Percentiles rank a stretch among this genome's conserved stretches.
phyloP scores from a whole-genome alignment of 2,329 filamentous ascomycete genomes.

The Colletotrichum spinosum region DNA sequence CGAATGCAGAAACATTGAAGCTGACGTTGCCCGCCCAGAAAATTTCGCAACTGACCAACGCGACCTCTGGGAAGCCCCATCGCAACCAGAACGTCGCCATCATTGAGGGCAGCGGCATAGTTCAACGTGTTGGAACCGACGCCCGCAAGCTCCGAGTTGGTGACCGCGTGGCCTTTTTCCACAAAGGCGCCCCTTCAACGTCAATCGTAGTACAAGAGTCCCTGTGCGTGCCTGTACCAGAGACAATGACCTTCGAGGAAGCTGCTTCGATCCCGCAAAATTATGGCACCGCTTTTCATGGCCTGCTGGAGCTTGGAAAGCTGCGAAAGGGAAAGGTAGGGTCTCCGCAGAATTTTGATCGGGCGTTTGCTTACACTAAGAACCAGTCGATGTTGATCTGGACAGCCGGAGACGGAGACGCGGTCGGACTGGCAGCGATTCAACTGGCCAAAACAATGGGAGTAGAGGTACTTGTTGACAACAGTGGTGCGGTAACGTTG shows the following conservation, averaged over 20 bases:
- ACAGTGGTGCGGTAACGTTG: not conserved
- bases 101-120: constrained; percentile 24
- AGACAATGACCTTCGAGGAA: constrained; percentile 42
- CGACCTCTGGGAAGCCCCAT: constrained; percentile 37
- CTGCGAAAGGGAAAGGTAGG: constrained; percentile 40
- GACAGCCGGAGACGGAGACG: not conserved
- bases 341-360: not conserved
- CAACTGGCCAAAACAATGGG: constrained; percentile 17
- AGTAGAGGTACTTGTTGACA: not conserved
- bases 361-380: not conserved
- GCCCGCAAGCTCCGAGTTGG: constrained; percentile 39
- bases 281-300: constrained; percentile 45
- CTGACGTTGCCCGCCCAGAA: no score
- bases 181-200: not conserved
- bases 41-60: not conserved
- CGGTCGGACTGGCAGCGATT: constrained; percentile 14
- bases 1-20: no score
- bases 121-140: constrained; percentile 6
- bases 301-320: constrained; percentile 37
- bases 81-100: no score
- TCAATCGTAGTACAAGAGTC: not conserved
- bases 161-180: constrained; percentile 47
- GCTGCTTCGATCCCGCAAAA: constrained; percentile 46
- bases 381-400: constrained; percentile 41
- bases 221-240: constrained; percentile 42